Evolutionary conservation across 345 rosid genomes (phyloP), one percentile per base, ranked within the genome.

Genomic region (Psidium friedrichsthalianum): DNA sequence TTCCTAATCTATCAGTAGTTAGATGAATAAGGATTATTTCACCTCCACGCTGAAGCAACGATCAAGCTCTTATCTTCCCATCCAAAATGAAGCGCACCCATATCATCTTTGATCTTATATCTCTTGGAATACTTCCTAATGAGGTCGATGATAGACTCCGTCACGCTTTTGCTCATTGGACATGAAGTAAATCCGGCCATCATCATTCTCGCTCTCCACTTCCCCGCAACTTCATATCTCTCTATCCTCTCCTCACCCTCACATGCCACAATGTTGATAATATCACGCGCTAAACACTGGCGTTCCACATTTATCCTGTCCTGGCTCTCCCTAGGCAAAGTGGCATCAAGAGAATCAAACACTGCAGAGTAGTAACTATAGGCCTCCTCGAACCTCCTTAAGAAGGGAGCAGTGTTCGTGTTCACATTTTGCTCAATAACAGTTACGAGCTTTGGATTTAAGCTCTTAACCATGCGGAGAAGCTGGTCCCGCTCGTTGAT

Each of bases 241-340:
- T 97, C 99, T 0, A 97, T 94, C 84, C 99, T 91, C 84, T 96
- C 99, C 88, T 95, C 98, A 57, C 99, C 99, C 86, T 97, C 99
- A 1, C 99, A 97, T 6, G 99, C 98, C 27, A 97, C 92, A 9
- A 97, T 90, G 90, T 97, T 97, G 14, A 97, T 97, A 76, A 97
- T 97, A 87, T 97, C 99, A 40, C 98, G 91, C 18, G 99, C 99
- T 83, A 97, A 94, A 87, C 99, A 97, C 83, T 97, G 99, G 82
- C 91, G 93, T 87, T 97, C 99, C 14, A 96, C 98, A 69, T 97
- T 97, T 94, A 96, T 92, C 92, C 99, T 91, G 86, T 97, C 99
- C 91, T 94, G 98, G 88, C 98, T 96, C 86, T 95, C 98, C 82
- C 99, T 92, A 0, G 98, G 96, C 74, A 96, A 93, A 32, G 99